phyloP scores from a whole-genome alignment of 2,329 filamentous ascomycete species.

The Penicillium sp. region DNA sequence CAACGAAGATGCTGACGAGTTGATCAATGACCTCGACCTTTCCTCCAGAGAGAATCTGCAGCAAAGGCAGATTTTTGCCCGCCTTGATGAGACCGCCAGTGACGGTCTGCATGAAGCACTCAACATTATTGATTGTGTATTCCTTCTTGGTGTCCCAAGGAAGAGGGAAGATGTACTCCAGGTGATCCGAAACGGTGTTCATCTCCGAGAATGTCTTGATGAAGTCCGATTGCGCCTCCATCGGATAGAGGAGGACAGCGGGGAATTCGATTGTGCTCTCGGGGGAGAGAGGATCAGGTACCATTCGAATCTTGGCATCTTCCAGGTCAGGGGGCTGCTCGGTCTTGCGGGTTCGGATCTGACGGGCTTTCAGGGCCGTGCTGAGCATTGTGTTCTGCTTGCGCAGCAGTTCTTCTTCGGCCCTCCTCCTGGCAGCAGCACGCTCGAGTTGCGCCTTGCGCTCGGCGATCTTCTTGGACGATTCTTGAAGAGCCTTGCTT shows the following conservation, averaged over 20 bases:
- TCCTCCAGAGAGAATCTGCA: constrained; percentile 73
- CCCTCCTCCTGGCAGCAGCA: constrained; percentile 56
- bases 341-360: constrained; percentile 68
- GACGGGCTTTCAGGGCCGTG: constrained; percentile 68
- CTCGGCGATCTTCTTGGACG: constrained; percentile 65
- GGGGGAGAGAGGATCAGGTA: constrained; percentile 72
- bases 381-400: constrained; percentile 64
- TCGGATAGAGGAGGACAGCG: constrained; percentile 80
- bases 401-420: constrained; percentile 49
- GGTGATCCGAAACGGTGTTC: constrained; percentile 72
- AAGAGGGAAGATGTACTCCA: constrained; percentile 81
- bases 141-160: constrained; percentile 76
- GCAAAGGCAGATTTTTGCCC: constrained; percentile 77
- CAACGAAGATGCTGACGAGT: constrained; percentile 76
- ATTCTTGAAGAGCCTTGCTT: constrained; percentile 66
- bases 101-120: constrained; percentile 86
- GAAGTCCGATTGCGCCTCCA: constrained; percentile 81
- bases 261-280: constrained; percentile 74
- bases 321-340: constrained; percentile 80
- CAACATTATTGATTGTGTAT: constrained; percentile 68
- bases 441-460: constrained; percentile 60
- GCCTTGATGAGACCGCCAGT: constrained; percentile 82
- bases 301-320: constrained; percentile 72
- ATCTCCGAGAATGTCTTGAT: constrained; percentile 83
- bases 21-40: constrained; percentile 88